These are phyloP conservation scores for Leonotis leonurus DNA, from an alignment of 257 asterid genomes.

Conservation along the genomic window DNA sequence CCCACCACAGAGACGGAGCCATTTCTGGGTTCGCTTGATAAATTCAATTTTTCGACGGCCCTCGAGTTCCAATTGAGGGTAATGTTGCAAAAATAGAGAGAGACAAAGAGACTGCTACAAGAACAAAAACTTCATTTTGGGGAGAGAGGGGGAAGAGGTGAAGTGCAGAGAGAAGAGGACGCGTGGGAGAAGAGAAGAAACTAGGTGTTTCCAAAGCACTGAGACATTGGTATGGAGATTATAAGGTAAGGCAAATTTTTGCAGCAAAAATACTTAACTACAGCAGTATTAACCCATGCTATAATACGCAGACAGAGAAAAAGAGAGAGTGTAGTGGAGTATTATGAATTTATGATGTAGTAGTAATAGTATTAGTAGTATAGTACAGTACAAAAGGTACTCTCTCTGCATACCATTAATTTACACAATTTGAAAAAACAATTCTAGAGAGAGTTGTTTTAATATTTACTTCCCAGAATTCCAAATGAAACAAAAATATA, in stretches of 20 bases:
- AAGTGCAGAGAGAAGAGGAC: constrained; percentile 20
- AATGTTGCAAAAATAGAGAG: constrained; percentile 5
- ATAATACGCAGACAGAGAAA: background rate
- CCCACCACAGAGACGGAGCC: constrained; percentile 85
- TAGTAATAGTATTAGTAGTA: too few relatives aligned
- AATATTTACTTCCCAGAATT: constrained; percentile 39
- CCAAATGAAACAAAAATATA: too few relatives aligned
- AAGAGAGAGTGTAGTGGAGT: background rate
- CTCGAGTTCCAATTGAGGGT: background rate
- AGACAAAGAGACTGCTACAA: constrained; percentile 26
- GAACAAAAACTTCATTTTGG: constrained; percentile 29
- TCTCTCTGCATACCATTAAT: constrained; percentile 24
- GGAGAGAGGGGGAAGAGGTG: constrained; percentile 10
- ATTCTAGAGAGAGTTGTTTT: constrained; percentile 28
- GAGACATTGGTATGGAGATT: constrained; percentile 20
- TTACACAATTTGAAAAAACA: constrained; percentile 20
- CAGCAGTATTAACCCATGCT: background rate
- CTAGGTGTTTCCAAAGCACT: constrained; percentile 15
- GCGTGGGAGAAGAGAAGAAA: constrained; percentile 24
- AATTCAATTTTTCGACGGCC: background rate
- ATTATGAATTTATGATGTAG: too few relatives aligned
- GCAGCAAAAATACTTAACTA: constrained; percentile 11
- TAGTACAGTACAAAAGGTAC: constrained; percentile 24
- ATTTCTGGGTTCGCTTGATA: constrained; percentile 16
- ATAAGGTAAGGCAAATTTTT: constrained; percentile 10